A percentile compares a stretch with the other conserved stretches of the same genome.
Evolutionary conservation across 495 filamentous ascomycete species (phyloP).

Genomic region (Corynascus novoguineensis): DNA sequence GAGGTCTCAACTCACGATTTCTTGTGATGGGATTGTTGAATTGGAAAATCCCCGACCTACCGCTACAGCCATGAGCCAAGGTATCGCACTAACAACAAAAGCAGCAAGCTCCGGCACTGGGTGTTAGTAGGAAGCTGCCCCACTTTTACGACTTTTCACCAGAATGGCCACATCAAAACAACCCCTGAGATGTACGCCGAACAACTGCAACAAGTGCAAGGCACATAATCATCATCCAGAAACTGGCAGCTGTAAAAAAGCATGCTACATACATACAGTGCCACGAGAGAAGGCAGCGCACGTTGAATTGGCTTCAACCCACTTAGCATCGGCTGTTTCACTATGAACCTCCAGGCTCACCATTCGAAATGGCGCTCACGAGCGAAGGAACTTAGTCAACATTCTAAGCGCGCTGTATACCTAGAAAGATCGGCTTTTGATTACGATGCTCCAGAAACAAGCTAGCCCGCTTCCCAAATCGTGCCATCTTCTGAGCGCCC

Average conservation of each 20-base stretch:
- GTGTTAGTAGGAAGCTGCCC: not conserved
- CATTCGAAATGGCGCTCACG: no score
- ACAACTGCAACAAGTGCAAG: no score
- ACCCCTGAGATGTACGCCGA: not conserved
- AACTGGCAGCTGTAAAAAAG: no score
- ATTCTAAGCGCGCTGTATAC: not conserved
- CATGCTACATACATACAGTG: no score
- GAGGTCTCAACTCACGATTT: no score
- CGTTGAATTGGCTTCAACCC: not conserved
- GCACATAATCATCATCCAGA: no score
- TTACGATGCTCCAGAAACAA: not conserved
- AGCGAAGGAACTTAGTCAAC: no score
- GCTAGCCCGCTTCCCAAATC: not conserved
- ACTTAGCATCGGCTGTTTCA: no score
- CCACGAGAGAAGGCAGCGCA: not conserved
- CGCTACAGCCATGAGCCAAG: no score
- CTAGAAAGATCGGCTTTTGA: not conserved
- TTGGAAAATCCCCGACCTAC: not conserved
- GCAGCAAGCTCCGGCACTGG: not conserved
- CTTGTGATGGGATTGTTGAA: no score
- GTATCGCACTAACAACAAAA: not conserved
- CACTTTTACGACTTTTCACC: not conserved
- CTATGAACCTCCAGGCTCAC: no score
- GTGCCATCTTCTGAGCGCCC: not conserved
- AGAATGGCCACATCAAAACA: not conserved